Conservation (phyloP, 495 filamentous ascomycete genomes). For the Bathelium albidoporum region DNA sequence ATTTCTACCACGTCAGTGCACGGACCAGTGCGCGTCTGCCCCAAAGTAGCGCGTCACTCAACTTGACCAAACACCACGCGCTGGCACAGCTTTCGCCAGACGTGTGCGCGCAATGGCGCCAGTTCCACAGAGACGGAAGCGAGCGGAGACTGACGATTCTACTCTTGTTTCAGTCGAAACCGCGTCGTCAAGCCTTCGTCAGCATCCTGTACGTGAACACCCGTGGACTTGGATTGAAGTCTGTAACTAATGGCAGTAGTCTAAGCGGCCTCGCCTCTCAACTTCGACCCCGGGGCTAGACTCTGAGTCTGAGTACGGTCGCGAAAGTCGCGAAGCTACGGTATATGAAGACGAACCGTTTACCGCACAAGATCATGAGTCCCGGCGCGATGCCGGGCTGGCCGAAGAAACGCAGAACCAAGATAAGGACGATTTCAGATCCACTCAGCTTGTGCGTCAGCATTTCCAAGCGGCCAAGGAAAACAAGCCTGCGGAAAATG, state of each 20-base stretch:
- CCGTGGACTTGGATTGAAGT: background rate
- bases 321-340: constrained; percentile 16
- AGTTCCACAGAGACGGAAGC: background rate
- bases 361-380: constrained; percentile 7
- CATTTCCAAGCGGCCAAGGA: constrained; percentile 45
- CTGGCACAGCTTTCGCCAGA: background rate
- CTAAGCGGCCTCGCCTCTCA: constrained; percentile 5
- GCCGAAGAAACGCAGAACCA: constrained; percentile 36
- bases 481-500: constrained; percentile 70
- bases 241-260: background rate
- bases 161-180: background rate
- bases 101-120: background rate
- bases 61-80: background rate
- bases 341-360: constrained; percentile 24
- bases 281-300: background rate
- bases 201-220: background rate
- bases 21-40: background rate
- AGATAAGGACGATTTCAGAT: constrained; percentile 51
- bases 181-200: constrained; percentile 8
- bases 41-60: background rate
- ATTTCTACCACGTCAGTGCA: background rate
- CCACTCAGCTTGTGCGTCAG: constrained; percentile 60
- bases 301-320: background rate
- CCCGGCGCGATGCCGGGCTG: background rate
- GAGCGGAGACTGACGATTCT: constrained; percentile 2